Base-by-base conservation (phyloP, 352 stramenopile genomes). In the Phytophthora ramorum region DNA sequence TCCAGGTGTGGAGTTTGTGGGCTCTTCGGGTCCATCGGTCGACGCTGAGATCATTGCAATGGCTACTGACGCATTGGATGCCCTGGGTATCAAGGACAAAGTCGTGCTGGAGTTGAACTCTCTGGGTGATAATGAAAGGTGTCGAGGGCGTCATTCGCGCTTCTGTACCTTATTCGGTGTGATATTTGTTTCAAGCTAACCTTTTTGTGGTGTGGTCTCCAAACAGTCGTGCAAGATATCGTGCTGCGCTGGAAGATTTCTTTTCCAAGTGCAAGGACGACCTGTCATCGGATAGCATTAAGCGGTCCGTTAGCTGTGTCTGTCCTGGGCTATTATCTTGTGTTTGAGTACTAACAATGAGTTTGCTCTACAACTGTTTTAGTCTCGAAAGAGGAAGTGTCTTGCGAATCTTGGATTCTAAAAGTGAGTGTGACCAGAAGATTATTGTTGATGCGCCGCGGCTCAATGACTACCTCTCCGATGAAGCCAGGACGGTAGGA, bases 31-130 rank as follows among this genome's bases (percentile, higher is more conserved):
- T 6, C 72, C 86, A 34, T 92, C 85, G 0, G 83, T 94, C 2
- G 89, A 96, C 62, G 66, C 80, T n/a, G 87, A 96, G 71, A 82
- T 96, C 22, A 93, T 96, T 66, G 76, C 78, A 12, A 92, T 95
- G 79, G 89, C 87, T 26, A 65, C 79, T 3, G 69, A 95, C 50
- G 79, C 78, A 2, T 59, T 96, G 32, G 30, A 79, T 7, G 56
- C 51, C 0, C 41, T 96, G 7, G 85, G 76, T 2, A 89, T 96
- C 44, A 59, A 75, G 16, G 19, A 77, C 43, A 93, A 93, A 52
- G 78, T 83, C 13, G 69, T 69, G 2, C 63, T 96, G 46, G 79
- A 96, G 47, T 71, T 96, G 53, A 96, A 96, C 24, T 91, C 87
- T 28, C 79, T 96, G 3, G 89, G 89, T 22, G 88, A 95, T 37